These are phyloP conservation scores for Maudiozyma pseudohumilis DNA, from an alignment of 805 yeast species.

Conservation along the genomic window DNA sequence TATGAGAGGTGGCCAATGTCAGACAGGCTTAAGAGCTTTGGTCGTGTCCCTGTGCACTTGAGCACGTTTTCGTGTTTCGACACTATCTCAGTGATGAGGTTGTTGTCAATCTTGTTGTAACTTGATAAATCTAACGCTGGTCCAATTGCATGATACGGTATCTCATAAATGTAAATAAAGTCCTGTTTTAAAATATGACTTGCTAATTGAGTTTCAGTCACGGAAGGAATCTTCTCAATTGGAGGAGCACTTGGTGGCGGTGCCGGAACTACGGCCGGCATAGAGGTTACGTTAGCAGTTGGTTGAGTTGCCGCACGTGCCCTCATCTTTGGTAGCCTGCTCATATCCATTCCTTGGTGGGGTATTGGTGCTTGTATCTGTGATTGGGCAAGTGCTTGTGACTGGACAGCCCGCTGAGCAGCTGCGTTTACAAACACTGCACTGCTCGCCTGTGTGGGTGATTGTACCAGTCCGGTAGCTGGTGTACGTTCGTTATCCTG, in stretches of 20 bases:
- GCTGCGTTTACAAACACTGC: no score
- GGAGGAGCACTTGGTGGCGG: no score
- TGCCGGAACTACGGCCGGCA: no score
- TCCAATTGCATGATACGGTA: slow-evolving; percentile 18
- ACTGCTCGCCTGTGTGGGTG: background rate
- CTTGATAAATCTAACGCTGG: slow-evolving; percentile 19
- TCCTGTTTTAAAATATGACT: slow-evolving; percentile 21
- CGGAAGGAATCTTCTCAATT: no score
- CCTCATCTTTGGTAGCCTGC: background rate
- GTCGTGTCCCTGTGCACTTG: slow-evolving; percentile 5
- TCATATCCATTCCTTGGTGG: background rate
- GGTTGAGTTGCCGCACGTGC: background rate
- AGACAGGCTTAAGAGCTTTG: slow-evolving; percentile 13
- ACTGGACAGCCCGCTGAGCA: no score
- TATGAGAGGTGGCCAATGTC: slow-evolving; percentile 16
- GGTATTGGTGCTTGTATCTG: background rate
- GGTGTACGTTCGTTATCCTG: slow-evolving; percentile 2
- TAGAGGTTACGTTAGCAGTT: no score
- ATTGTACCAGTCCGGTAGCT: background rate
- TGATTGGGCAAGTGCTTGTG: no score
- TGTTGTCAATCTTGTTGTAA: slow-evolving; percentile 20
- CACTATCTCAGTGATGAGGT: slow-evolving; percentile 18
- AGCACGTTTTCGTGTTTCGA: slow-evolving; percentile 9
- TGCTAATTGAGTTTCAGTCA: background rate
- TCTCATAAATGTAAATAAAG: slow-evolving; percentile 18